Conservation (phyloP, 2,329 filamentous ascomycete species). For the Penicillium sp. region DNA sequence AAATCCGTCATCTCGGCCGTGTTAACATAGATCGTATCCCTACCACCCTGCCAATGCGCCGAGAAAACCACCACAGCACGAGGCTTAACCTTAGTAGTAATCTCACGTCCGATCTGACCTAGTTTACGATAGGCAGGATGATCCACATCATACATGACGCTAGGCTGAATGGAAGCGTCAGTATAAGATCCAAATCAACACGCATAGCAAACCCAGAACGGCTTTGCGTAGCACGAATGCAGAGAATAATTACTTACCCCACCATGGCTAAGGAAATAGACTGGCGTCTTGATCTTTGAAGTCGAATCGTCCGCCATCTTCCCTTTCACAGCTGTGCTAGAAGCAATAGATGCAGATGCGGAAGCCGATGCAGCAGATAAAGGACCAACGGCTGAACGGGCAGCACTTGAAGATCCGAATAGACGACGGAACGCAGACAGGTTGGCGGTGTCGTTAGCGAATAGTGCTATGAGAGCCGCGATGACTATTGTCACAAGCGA, state of each 20-base stretch:
- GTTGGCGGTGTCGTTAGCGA: conserved; percentile 24
- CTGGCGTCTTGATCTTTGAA: conserved; percentile 43
- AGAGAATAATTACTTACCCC: conserved; percentile 33
- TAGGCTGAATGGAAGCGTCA: conserved; percentile 47
- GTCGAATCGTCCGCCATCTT: conserved; percentile 8
- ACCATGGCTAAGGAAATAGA: conserved; percentile 56
- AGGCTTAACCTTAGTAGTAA: conserved; percentile 68
- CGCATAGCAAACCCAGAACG: background rate
- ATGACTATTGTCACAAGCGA: conserved; percentile 19
- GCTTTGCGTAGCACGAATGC: too few species aligned
- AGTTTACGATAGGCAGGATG: conserved; percentile 69
- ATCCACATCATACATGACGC: conserved; percentile 65
- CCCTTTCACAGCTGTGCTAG: conserved; percentile 1
- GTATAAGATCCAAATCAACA: background rate
- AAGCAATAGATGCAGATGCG: background rate
- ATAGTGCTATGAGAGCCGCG: conserved; percentile 22
- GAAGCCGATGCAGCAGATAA: background rate
- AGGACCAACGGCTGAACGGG: conserved; percentile 4
- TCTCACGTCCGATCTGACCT: conserved; percentile 66
- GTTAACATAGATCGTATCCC: conserved; percentile 63
- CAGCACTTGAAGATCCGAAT: conserved; percentile 17
- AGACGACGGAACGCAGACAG: conserved; percentile 30
- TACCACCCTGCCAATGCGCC: conserved; percentile 69
- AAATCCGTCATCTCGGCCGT: conserved; percentile 63
- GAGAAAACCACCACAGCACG: conserved; percentile 74